These are phyloP conservation scores for Leccinum disarticulatum DNA, from an alignment of 768 basidiomycete species.

Conservation along the genomic window DNA sequence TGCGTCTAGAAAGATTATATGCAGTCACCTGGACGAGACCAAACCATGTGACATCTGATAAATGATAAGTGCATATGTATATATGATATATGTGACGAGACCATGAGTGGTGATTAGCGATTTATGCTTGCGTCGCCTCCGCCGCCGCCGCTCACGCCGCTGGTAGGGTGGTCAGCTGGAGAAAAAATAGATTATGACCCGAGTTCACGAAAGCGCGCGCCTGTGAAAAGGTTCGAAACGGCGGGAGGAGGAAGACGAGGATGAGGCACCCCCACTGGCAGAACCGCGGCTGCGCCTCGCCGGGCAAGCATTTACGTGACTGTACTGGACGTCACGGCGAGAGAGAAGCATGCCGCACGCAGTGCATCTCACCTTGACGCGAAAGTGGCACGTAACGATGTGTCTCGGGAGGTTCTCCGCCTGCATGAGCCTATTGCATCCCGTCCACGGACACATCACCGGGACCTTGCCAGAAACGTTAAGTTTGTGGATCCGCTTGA, in stretches of 20 bases:
- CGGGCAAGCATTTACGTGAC: conserved; percentile 15
- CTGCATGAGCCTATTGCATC: conserved; percentile 9
- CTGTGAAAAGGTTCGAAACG: not conserved
- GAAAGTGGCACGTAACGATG: conserved; percentile 17
- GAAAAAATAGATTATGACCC: not conserved
- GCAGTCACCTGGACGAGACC: not conserved
- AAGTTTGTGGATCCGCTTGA: conserved; percentile 12
- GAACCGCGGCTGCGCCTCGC: not conserved
- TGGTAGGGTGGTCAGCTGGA: not conserved
- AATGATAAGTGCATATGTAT: not conserved
- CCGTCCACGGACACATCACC: conserved; percentile 10
- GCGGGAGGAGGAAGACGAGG: not conserved
- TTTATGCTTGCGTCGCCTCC: not conserved
- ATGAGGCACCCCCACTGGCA: not conserved
- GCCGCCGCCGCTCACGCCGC: too few relatives aligned
- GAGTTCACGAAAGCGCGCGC: not conserved
- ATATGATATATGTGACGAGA: not conserved
- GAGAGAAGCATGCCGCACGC: conserved; percentile 18
- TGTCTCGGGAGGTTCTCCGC: conserved; percentile 23
- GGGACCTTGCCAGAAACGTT: conserved; percentile 1
- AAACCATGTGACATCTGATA: not conserved
- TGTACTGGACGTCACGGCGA: conserved; percentile 20
- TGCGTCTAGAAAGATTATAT: too few relatives aligned
- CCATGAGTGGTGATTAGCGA: not conserved
- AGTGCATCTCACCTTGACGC: conserved; percentile 7